Percentiles rank a stretch among this genome's conserved stretches.
Conservation (phyloP, 2,329 filamentous ascomycete genomes). For the Fonsecaea erecta region DNA sequence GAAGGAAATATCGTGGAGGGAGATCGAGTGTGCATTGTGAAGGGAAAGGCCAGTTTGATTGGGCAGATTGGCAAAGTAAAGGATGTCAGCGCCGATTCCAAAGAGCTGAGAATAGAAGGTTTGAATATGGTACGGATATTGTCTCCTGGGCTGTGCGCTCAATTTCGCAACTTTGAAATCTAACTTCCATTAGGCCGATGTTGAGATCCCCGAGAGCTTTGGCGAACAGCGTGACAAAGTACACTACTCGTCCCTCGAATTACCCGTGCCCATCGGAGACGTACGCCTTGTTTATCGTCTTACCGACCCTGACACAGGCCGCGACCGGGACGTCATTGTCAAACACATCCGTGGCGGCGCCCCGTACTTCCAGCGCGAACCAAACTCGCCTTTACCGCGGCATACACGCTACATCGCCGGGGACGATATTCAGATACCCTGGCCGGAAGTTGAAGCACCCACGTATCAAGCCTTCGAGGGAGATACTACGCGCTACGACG, state of each 20-base stretch:
- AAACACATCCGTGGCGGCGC: slow-evolving; percentile 66
- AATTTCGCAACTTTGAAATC: background rate
- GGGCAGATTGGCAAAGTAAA: slow-evolving; percentile 80
- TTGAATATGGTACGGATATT: slow-evolving; percentile 65
- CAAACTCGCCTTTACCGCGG: slow-evolving; percentile 49
- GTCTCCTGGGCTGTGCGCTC: slow-evolving; percentile 4
- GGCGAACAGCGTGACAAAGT: slow-evolving; percentile 39
- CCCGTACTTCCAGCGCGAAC: slow-evolving; percentile 57
- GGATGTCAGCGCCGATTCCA: slow-evolving; percentile 59
- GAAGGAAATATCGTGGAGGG: slow-evolving; percentile 62
- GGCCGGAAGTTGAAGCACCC: slow-evolving; percentile 65
- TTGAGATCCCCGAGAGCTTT: slow-evolving; percentile 47
- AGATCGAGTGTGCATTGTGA: slow-evolving; percentile 81
- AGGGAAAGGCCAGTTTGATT: slow-evolving; percentile 69
- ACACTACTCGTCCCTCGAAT: slow-evolving; percentile 54
- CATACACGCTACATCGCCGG: slow-evolving; percentile 66
- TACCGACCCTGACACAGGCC: slow-evolving; percentile 56
- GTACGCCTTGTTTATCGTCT: slow-evolving; percentile 83
- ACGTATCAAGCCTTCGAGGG: slow-evolving; percentile 59
- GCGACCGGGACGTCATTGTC: slow-evolving; percentile 74
- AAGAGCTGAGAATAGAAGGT: slow-evolving; percentile 65
- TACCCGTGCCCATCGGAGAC: slow-evolving; percentile 69
- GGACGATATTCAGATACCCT: slow-evolving; percentile 67
- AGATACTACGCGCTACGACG: slow-evolving; percentile 77
- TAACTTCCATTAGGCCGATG: slow-evolving; percentile 44